Evolutionary conservation across 2,329 filamentous ascomycete genomes (phyloP), one percentile per base, ranked within the genome.

Genomic region (Lasiodiplodia sp.): DNA sequence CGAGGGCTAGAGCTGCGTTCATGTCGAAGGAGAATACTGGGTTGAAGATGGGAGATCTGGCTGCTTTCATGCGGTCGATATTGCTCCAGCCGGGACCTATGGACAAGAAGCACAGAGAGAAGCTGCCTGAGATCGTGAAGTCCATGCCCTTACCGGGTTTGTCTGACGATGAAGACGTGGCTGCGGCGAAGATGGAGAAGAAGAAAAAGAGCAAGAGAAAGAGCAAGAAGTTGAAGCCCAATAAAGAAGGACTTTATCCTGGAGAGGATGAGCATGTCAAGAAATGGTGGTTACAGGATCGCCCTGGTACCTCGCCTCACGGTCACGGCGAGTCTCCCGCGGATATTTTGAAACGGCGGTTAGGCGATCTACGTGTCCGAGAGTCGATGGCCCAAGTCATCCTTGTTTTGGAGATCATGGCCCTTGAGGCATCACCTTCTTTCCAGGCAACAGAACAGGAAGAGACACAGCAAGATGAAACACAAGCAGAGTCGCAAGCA

Each of bases 331-430:
- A 72, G 28, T 65, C 65, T 74, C 85, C 86, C 1, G 84, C 85
- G n/a, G 82, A 87, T 18, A 85, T 88, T 38, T 82, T 88, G 66
- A 91, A 86, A 74, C 85, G 87, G 23, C 86, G 90, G 51, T 81
- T 90, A n/a, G 86, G 89, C 2, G 85, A 88, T 65, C 79, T 95
- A 49, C 87, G 92, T 52, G 89, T 90, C 28, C 86, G 92, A 69
- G 92, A 96, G 80, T 94, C 92, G 0, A 90, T 94, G 73, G 82
- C 94, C 49, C 92, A 96, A 76, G 88, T 95, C 80, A 93, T 95
- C 67, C 77, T 96, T 38, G 89, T 94, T 64, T 83, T 96, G 6
- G 92, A 96, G 75, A 88, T 93, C 18, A 80, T 94, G 25, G 90
- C 92, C 2, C 81, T 96, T 52, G 91, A 93, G 83, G 74, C 79